phyloP scores from a whole-genome alignment of 139 green algal genomes.

The Zygnema cylindricum region DNA sequence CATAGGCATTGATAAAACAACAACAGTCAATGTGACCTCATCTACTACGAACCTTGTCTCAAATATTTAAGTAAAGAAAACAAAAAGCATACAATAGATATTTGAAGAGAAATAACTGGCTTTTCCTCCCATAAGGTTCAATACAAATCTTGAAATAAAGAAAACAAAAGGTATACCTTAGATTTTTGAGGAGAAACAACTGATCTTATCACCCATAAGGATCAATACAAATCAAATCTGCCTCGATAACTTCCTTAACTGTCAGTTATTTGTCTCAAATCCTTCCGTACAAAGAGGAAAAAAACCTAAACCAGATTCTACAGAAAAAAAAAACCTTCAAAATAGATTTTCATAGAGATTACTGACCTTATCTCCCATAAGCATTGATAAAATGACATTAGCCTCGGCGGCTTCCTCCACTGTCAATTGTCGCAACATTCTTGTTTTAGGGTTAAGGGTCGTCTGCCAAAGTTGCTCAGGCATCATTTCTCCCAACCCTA shows the following conservation, averaged over 20 bases:
- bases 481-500: conserved; percentile 98
- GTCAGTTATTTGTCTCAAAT: not conserved
- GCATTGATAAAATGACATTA: conserved; percentile 78
- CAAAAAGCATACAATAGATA: too few species aligned
- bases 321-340: conserved; percentile 6
- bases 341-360: not conserved
- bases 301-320: not conserved
- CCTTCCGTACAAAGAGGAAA: not conserved
- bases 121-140: too few species aligned
- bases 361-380: conserved; percentile 91
- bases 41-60: too few species aligned
- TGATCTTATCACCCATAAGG: too few species aligned
- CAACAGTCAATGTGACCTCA: too few species aligned
- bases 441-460: conserved; percentile 86
- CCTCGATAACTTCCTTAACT: not conserved
- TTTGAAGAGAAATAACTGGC: too few species aligned
- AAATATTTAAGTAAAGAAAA: too few species aligned
- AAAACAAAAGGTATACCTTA: too few species aligned
- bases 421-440: conserved; percentile 75
- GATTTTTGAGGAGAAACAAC: too few species aligned
- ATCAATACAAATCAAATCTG: not conserved
- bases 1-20: conserved; percentile 91
- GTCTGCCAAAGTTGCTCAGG: conserved; percentile 96
- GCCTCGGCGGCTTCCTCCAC: conserved; percentile 84
- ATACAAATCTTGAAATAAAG: too few species aligned